Evolutionary conservation across 257 asterid genomes (phyloP), one percentile per base, ranked within the genome.

Genomic region (Salvia miltiorrhiza): DNA sequence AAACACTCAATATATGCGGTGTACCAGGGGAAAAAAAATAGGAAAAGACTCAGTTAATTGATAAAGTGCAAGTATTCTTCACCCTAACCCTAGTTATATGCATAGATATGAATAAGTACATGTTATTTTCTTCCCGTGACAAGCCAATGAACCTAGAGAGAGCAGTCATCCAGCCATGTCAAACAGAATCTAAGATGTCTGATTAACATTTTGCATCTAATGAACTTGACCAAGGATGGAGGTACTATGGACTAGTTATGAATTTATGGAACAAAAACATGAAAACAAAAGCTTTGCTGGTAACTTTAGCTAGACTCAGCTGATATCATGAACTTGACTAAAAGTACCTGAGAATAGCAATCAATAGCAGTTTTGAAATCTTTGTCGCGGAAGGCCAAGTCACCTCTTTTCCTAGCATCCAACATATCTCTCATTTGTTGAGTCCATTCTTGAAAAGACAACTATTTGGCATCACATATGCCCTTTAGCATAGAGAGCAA

Each of bases 401-500:
- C 99, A 5, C 99, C 99, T 11, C 97, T 85, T 79, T 92, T 92
- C 80, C 95, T 87, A 9, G 97, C 97, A 35, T 92, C 97, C 81
- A 87, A 55, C 97, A 91, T 91, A 67, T 89, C 97, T 75, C 95
- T 85, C 95, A 91, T 91, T 78, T 91, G 98, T 62, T 93, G 97
- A 78, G 98, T 93, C 97, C 98, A 93, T 77, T 93, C 98, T 90
- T 93, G 98, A 84, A 93, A 90, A 37, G 99, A 90, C 70, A 93
- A 83, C 99, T 93, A 67, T 76, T 60, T 62, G 50, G 35, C 69
- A 54, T 50, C 70, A 63, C 37, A 56, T 63, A 24, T 20, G 54
- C 43, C 41, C 32, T 45, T 84, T 30, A 60, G 76, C 21, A 74
- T 14, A 69, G 65, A 61, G 48, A 67, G 39, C 24, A 16, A 74